Evolutionary conservation across 1,284 basidiomycete genomes (phyloP), one percentile per base, ranked within the genome.

Genomic region (Athelia psychrophila): DNA sequence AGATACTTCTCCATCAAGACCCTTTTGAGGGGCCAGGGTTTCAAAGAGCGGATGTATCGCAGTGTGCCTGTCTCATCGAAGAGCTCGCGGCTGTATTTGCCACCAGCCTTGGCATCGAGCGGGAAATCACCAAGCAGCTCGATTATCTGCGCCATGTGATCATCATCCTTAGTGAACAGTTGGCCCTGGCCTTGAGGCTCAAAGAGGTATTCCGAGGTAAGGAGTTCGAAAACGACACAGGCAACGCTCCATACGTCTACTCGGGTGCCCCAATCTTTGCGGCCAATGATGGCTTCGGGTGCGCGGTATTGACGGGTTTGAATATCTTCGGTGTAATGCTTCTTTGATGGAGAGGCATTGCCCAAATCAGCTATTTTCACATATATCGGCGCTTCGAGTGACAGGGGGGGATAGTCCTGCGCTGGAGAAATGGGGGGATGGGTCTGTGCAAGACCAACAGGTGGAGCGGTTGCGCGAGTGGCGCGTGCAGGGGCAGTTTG

Each of bases 301-400:
- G 88, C 83, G 54, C 93, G 87, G 67, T 96, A 96, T 66, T 96
- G 94, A 27, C 94, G 80, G 32, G 94, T 96, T 71, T 96, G 94
- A 56, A 96, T 96, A 66, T 95, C 93, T 63, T 95, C 92, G 10
- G 93, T 95, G 63, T 84, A 95, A 66, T 95, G 93, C 58, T 84
- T 82, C 62, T 81, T 87, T 16, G 84, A 85, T 1, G 87, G 88
- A 22, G 91, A 92, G 20, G 91, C 92, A 64, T 94, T 94, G 24
- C 91, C 93, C 44, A 95, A 73, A 66, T 95, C 93, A 30, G 93
- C 93, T 58, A 95, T 94, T 78, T 95, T 95, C 68, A 95, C 81
- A n/a, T 81, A 85, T 61, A 95, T 85, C 1, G 80, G 78, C 20
- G 70, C 38, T 23, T 45, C 49, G 20, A 20, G 20, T 19, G 44